Conservation (phyloP, 2,329 filamentous ascomycete genomes). For the Phyllosticta citribraziliensis region DNA sequence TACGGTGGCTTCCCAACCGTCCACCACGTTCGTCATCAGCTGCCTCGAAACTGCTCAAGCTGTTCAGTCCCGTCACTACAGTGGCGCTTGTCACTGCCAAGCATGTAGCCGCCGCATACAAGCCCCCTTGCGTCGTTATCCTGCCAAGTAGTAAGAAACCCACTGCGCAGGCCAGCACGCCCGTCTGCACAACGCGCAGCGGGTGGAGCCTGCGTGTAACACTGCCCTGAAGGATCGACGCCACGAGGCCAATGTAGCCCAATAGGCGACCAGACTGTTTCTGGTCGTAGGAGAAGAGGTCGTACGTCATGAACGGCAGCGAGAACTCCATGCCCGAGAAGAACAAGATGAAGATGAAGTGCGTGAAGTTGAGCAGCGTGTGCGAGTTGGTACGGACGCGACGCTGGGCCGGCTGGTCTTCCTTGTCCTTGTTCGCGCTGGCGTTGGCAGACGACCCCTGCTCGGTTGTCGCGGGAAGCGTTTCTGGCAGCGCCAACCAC, state of each 20-base stretch:
- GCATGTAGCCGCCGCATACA: constrained; percentile 75
- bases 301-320: constrained; percentile 93
- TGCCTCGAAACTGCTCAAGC: constrained; percentile 84
- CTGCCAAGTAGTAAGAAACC: constrained; percentile 73
- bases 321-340: constrained; percentile 99
- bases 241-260: constrained; percentile 83
- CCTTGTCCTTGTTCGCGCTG: constrained; percentile 15
- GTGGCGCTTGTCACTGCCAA: constrained; percentile 87
- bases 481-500: constrained; percentile 78
- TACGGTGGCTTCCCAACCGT: constrained; percentile 74
- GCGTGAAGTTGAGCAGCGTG: constrained; percentile 68
- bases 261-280: constrained; percentile 75
- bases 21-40: constrained; percentile 68
- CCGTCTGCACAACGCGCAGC: constrained; percentile 66
- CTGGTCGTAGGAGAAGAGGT: constrained; percentile 75
- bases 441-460: constrained; percentile 11
- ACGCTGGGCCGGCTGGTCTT: constrained; percentile 3
- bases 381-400: constrained; percentile 67
- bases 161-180: constrained; percentile 64
- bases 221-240: constrained; percentile 87
- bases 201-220: constrained; percentile 79
- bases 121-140: constrained; percentile 54
- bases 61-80: constrained; percentile 88
- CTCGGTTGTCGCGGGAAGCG: constrained; percentile 51
- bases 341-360: constrained; percentile 87